Conservation (phyloP, 75 land plant species). For the Selaginella tamariscina region DNA sequence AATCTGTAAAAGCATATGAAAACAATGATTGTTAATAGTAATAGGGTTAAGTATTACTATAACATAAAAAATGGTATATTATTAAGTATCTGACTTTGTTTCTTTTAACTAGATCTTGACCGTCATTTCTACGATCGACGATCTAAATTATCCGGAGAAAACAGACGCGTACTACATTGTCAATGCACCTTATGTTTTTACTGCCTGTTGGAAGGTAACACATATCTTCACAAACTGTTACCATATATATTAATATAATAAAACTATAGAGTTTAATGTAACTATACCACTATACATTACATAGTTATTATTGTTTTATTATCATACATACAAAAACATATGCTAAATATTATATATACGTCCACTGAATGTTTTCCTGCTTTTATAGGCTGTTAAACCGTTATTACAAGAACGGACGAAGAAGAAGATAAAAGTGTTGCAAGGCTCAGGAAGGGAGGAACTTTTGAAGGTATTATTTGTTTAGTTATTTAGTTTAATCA, state of each 20-base stretch:
- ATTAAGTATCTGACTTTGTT: too few species aligned
- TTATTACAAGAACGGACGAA: conserved; percentile 95
- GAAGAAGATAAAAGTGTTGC: conserved; percentile 63
- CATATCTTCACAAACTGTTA: too few species aligned
- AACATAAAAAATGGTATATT: too few species aligned
- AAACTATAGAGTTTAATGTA: too few species aligned
- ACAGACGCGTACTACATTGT: conserved; percentile 90
- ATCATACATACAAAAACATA: too few species aligned
- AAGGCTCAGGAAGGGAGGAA: conserved; percentile 71
- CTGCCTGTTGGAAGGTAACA: conserved; percentile 97
- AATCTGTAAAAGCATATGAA: too few species aligned
- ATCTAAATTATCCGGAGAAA: conserved; percentile 96
- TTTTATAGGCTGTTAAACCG: conserved; percentile 76
- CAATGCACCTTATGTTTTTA: conserved; percentile 89
- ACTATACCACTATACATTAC: too few species aligned
- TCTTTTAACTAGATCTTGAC: conserved; percentile 70
- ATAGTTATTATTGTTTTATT: too few species aligned
- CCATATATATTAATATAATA: too few species aligned
- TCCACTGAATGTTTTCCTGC: not conserved
- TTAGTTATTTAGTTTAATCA: not conserved
- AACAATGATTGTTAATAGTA: too few species aligned
- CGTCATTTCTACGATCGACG: conserved; percentile 78
- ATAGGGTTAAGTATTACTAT: too few species aligned
- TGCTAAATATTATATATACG: too few species aligned
- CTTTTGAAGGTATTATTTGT: conserved; percentile 30